phyloP scores from a whole-genome alignment of 331 rosid genomes.

The Pyracantha coccinea region DNA sequence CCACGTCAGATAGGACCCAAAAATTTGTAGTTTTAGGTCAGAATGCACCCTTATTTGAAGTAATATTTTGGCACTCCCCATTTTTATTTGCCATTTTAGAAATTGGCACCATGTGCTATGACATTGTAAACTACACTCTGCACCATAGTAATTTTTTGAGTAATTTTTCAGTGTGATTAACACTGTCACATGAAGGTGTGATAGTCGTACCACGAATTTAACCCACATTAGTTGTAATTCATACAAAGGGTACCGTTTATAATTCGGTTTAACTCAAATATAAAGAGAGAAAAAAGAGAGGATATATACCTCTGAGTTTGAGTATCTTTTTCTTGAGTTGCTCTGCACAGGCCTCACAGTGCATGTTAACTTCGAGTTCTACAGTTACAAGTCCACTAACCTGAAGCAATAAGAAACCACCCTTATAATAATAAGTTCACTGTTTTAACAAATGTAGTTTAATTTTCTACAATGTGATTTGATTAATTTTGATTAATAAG shows the following conservation, averaged over 20 bases:
- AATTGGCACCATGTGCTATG: not conserved
- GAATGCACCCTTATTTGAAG: not conserved
- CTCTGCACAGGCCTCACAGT: constrained; percentile 84
- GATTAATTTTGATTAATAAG: not conserved
- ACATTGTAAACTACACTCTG: not conserved
- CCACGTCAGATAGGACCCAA: constrained; percentile 19
- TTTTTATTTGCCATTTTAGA: not conserved
- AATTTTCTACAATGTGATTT: not conserved
- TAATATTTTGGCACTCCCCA: not conserved
- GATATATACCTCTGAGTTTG: constrained; percentile 67
- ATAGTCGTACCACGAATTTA: too few species aligned
- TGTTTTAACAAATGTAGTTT: not conserved
- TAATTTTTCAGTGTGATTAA: too few species aligned
- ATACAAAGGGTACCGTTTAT: too few species aligned
- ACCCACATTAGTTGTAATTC: too few species aligned
- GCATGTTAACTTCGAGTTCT: constrained; percentile 80
- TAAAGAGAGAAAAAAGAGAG: too few species aligned
- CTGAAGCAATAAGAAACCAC: constrained; percentile 26
- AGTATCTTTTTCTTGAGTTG: constrained; percentile 73
- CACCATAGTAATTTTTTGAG: too few species aligned
- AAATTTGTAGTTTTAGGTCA: not conserved
- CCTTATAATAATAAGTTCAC: too few species aligned
- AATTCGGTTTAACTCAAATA: not conserved
- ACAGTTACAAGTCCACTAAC: constrained; percentile 45
- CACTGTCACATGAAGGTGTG: too few species aligned